These are phyloP conservation scores for Herpetomonas muscarum DNA, from an alignment of 208 protist species.

Conservation along the genomic window DNA sequence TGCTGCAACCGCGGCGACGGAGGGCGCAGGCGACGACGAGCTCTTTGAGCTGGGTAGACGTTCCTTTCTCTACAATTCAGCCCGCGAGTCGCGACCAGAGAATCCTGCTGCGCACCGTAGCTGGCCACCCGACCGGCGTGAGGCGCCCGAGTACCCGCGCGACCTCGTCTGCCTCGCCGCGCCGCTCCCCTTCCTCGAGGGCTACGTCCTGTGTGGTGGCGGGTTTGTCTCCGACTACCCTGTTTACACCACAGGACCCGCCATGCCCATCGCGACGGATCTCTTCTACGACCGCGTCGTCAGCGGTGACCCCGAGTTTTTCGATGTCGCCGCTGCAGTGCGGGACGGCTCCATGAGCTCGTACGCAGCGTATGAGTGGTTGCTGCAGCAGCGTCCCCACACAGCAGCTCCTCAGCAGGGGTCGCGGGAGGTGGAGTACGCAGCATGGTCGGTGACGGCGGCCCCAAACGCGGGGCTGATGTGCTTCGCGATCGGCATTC, in stretches of 20 bases:
- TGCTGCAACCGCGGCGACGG: slow-evolving; percentile 20
- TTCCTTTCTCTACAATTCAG: slow-evolving; percentile 19
- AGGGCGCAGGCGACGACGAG: slow-evolving; percentile 24
- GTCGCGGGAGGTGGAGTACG: slow-evolving; percentile 16
- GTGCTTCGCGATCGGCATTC: slow-evolving; percentile 45
- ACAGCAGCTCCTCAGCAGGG: not conserved
- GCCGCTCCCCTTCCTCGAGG: slow-evolving; percentile 28
- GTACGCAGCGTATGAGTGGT: not conserved
- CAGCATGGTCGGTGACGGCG: slow-evolving; percentile 44
- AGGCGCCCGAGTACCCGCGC: slow-evolving; percentile 11
- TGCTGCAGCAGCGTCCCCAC: not conserved
- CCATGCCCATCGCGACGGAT: slow-evolving; percentile 18
- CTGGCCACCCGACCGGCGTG: not conserved
- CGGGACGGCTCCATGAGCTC: no score
- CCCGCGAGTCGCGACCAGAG: slow-evolving; percentile 6
- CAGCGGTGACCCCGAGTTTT: slow-evolving; percentile 7
- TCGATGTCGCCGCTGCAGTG: slow-evolving; percentile 8
- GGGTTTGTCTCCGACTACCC: slow-evolving; percentile 56
- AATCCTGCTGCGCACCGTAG: slow-evolving; percentile 6
- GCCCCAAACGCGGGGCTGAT: slow-evolving; percentile 36
- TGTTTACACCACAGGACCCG: slow-evolving; percentile 29
- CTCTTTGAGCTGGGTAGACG: slow-evolving; percentile 29
- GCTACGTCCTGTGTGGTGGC: slow-evolving; percentile 47
- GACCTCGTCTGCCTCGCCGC: slow-evolving; percentile 23
- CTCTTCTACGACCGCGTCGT: slow-evolving; percentile 20